Conservation (phyloP, 495 filamentous ascomycete species). For the Staphylotrichum tortipilum region DNA sequence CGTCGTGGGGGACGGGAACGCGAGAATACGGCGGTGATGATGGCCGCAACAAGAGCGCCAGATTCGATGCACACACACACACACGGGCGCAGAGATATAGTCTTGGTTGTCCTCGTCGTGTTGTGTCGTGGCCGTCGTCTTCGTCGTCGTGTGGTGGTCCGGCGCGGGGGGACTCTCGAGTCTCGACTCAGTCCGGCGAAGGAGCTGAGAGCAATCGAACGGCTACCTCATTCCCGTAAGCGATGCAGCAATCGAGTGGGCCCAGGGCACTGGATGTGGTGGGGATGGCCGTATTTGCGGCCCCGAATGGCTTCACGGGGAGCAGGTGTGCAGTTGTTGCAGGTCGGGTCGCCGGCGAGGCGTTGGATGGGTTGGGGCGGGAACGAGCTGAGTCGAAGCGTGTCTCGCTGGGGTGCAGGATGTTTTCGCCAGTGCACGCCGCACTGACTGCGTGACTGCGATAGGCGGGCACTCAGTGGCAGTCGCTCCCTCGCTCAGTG, state of each 20-base stretch:
- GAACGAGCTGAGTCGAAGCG: too few species aligned
- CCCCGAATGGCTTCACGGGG: conserved; percentile 8
- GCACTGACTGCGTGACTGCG: too few species aligned
- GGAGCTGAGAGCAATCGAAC: conserved; percentile 43
- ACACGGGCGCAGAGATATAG: too few species aligned
- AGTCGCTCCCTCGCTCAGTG: too few species aligned
- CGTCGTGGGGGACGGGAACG: conserved; percentile 1
- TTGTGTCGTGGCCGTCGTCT: too few species aligned
- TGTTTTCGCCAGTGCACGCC: conserved; percentile 12
- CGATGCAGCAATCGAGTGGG: conserved; percentile 15
- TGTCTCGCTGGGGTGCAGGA: conserved; percentile 8
- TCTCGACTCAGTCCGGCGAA: conserved; percentile 45
- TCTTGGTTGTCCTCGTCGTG: too few species aligned
- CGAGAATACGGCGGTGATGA: neutral
- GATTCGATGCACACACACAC: too few species aligned
- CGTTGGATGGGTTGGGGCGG: conserved; percentile 6
- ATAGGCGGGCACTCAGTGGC: too few species aligned
- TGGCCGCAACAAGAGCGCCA: too few species aligned
- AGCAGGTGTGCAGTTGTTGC: too few species aligned
- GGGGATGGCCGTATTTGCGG: neutral
- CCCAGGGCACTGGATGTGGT: conserved; percentile 3
- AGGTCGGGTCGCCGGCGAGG: conserved; percentile 11
- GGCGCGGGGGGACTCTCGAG: too few species aligned
- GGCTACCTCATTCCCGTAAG: conserved; percentile 45
- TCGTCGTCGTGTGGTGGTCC: too few species aligned